phyloP scores from a whole-genome alignment of 306 rosid genomes.

The Dalbergia oliveri region DNA sequence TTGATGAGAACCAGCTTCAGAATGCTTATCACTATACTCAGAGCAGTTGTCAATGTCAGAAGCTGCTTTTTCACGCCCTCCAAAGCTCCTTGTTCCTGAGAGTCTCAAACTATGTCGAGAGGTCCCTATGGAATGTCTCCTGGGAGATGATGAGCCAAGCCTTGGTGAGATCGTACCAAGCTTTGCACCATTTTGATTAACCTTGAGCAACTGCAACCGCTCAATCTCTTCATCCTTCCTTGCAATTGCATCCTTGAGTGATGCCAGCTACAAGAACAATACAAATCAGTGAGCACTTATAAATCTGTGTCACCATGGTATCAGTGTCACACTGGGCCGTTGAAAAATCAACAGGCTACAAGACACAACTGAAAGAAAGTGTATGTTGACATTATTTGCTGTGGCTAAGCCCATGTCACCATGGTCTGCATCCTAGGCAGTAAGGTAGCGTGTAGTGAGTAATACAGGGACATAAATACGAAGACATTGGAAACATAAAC shows the following conservation, averaged over 20 bases:
- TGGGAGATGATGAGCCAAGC: constrained; percentile 74
- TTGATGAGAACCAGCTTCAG: constrained; percentile 84
- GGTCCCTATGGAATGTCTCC: constrained; percentile 67
- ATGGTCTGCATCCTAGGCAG: constrained; percentile 15
- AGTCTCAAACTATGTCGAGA: constrained; percentile 56
- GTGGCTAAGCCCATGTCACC: constrained; percentile 5
- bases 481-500: too few species aligned
- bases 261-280: constrained; percentile 69
- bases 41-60: constrained; percentile 82
- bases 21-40: constrained; percentile 78
- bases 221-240: constrained; percentile 91
- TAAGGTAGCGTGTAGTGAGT: too few species aligned
- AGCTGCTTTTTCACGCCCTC: constrained; percentile 55
- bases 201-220: constrained; percentile 68
- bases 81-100: constrained; percentile 55
- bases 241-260: constrained; percentile 72
- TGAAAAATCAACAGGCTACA: background rate
- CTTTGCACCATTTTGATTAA: constrained; percentile 62
- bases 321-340: too few species aligned
- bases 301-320: too few species aligned
- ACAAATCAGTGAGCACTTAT: constrained; percentile 40
- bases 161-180: constrained; percentile 58
- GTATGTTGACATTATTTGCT: constrained; percentile 8
- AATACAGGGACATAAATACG: too few species aligned
- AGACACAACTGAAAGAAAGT: constrained; percentile 24